Conservation (phyloP, 192 early-diverging fungal genomes). For the Nowakowskiella sp. region DNA sequence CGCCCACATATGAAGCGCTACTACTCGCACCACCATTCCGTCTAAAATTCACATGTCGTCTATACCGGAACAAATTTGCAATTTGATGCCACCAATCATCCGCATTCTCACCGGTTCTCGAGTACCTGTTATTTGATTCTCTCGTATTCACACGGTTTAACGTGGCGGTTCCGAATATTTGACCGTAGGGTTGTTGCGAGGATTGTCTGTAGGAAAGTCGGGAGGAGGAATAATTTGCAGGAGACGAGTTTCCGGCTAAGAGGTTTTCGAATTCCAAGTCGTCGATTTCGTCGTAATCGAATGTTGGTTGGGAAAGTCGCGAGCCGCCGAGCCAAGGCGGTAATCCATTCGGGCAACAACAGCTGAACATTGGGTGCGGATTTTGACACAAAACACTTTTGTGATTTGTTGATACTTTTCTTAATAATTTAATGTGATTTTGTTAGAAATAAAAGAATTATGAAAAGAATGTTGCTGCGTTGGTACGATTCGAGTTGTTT, state of each 20-base stretch:
- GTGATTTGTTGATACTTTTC: no score
- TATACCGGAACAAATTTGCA: not conserved
- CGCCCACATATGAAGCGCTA: not conserved
- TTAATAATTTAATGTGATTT: no score
- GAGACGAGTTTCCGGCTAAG: not conserved
- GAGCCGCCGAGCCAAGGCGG: not conserved
- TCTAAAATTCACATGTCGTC: not conserved
- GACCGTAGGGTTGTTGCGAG: not conserved
- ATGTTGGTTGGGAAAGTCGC: not conserved
- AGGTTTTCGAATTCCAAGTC: slow-evolving; percentile 20
- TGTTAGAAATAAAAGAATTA: no score
- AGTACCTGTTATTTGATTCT: not conserved
- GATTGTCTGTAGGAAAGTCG: not conserved
- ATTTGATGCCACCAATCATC: not conserved
- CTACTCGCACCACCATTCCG: not conserved
- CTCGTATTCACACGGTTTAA: not conserved
- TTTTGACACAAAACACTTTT: no score
- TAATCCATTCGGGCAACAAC: not conserved
- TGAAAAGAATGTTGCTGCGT: no score
- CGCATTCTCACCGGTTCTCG: not conserved
- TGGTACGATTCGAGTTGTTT: no score
- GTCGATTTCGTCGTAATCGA: slow-evolving; percentile 17
- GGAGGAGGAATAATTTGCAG: not conserved
- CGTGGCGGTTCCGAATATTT: not conserved
- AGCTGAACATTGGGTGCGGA: no score